A percentile compares a stretch with the other conserved stretches of the same genome.
Evolutionary conservation across 2,329 filamentous ascomycete genomes (phyloP).

Genomic region (Exophiala aquamarina): DNA sequence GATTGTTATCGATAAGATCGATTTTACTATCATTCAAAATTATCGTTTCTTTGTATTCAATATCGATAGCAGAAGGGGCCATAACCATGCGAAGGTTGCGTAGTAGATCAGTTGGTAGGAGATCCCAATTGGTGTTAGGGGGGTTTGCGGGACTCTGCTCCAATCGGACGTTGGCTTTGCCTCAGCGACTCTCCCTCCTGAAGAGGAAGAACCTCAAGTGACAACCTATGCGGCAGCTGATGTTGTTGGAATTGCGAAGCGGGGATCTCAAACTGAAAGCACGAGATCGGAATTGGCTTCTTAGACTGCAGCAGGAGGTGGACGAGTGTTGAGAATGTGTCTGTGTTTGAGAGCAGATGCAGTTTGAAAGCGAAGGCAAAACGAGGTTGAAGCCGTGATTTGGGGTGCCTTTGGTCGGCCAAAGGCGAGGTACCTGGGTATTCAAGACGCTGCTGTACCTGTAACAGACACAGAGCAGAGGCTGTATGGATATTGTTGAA

Average conservation of each 20-base stretch:
- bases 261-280: slow-evolving; percentile 24
- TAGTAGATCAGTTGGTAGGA: slow-evolving; percentile 30
- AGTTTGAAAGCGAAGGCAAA: slow-evolving; percentile 39
- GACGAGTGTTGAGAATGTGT: slow-evolving; percentile 49
- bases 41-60: slow-evolving; percentile 30
- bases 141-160: slow-evolving; percentile 91
- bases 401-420: slow-evolving; percentile 25
- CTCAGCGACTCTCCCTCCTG: slow-evolving; percentile 99
- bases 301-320: slow-evolving; percentile 40
- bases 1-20: slow-evolving; percentile 38
- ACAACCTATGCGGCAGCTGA: slow-evolving; percentile 99
- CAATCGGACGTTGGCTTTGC: slow-evolving; percentile 80
- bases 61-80: slow-evolving; percentile 67
- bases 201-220: slow-evolving; percentile 98
- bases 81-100: slow-evolving; percentile 57
- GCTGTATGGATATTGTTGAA: no score
- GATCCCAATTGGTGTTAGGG: slow-evolving; percentile 67
- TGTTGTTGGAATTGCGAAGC: slow-evolving; percentile 57
- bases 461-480: background rate
- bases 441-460: slow-evolving; percentile 2
- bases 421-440: slow-evolving; percentile 22
- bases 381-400: slow-evolving; percentile 28
- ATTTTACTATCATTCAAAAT: slow-evolving; percentile 31
- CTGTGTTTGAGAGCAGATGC: slow-evolving; percentile 43
- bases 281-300: slow-evolving; percentile 15